Conservation (phyloP, 768 basidiomycete genomes). For the Suillus placidus region DNA sequence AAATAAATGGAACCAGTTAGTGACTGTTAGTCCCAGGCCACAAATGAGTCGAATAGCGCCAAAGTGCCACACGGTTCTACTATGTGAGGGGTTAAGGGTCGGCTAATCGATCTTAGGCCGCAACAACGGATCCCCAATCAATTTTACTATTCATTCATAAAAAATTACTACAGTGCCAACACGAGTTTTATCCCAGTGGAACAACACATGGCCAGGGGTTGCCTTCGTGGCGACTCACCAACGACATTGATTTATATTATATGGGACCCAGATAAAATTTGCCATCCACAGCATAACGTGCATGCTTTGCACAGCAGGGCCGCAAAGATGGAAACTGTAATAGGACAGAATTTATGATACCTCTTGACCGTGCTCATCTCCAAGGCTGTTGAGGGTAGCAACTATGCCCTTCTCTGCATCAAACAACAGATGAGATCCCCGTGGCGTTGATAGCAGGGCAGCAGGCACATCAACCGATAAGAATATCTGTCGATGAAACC, state of each 20-base stretch:
- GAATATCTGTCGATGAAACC: conserved; percentile 70
- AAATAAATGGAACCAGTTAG: conserved; percentile 18
- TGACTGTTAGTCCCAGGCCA: conserved; percentile 14
- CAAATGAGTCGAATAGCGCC: conserved; percentile 14
- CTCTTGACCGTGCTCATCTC: conserved; percentile 12
- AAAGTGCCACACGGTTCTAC: conserved; percentile 20
- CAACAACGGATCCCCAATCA: conserved; percentile 13
- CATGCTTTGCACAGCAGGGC: neutral
- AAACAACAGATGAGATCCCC: conserved; percentile 50
- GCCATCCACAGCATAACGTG: neutral
- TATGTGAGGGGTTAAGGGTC: conserved; percentile 34
- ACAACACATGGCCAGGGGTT: conserved; percentile 1
- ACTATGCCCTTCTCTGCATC: conserved; percentile 67
- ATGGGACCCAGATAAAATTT: neutral
- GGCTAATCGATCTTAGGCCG: conserved; percentile 23
- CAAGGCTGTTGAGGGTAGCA: conserved; percentile 43
- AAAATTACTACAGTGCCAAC: neutral
- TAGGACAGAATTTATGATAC: neutral
- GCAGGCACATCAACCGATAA: conserved; percentile 65
- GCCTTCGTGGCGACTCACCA: neutral
- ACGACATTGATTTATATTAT: neutral
- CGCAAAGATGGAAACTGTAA: neutral
- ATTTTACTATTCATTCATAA: conserved; percentile 2
- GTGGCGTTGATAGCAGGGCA: conserved; percentile 43
- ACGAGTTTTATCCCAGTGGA: neutral